Evolutionary conservation across 2,329 filamentous ascomycete species (phyloP), one percentile per base, ranked within the genome.

Genomic region (Exophiala dermatitidis): DNA sequence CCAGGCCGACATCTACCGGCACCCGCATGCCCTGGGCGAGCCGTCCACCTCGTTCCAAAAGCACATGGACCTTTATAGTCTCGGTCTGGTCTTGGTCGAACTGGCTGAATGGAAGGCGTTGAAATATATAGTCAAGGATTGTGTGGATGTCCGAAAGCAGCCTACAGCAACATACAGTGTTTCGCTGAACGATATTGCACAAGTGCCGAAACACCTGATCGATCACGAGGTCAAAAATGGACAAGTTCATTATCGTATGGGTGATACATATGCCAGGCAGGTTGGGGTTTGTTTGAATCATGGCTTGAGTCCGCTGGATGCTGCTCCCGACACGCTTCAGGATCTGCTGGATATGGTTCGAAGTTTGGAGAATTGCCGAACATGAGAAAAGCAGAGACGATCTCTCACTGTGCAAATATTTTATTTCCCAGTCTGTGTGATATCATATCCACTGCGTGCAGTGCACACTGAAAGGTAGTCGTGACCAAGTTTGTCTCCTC

Each of bases 1-100:
- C 5, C 33, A 43, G 34, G 12, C 28, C 26, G 57, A 61, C 33
- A 45, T 61, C 2, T 62, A 61, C 51, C 52, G 60, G 4, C 60
- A 62, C 45, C 60, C 59, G 26, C 28, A 44, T 8, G 47, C 54
- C 6, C 41, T 54, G 26, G 54, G 54, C 9, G 38, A 37, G 5
- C 46, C 29, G 29, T 48, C 41, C 8, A 38, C 34, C 32, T 52
- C 54, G 3, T 61, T 61, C 38, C 43, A 46, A 31, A 56, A 58
- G 31, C 49, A 57, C 3, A 61, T 57, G 50, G 60, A 62, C 33
- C 50, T 60, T n/a, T 62, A 62, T 44, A 57, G 52, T 45, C 50
- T 62, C 3, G 60, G 60, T 1, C 34, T 58, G 31, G 46, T 62
- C n/a, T 38, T 62, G 26, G 53, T 52, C 37, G 60, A 62, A 41